Base-by-base conservation (phyloP, 352 stramenopile species). In the Pythium sp. region DNA sequence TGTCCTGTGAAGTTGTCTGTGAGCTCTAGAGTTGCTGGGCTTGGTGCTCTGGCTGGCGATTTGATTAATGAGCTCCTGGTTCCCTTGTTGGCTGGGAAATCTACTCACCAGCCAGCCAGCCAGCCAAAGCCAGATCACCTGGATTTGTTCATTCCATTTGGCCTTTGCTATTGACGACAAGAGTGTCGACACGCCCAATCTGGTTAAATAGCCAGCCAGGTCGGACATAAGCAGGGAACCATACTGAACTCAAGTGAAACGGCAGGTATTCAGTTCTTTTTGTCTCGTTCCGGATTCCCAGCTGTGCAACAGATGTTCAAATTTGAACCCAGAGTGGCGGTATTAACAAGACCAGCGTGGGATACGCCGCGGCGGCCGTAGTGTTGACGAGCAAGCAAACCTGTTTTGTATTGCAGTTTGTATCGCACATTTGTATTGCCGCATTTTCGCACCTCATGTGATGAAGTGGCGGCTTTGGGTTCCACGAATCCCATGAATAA, bases 21-120 rank as follows among this genome's bases (percentile, higher is more conserved):
- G 34, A 12, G 24, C 24, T 26, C 24, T 26, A 26, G 24, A 4
- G 51, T 5, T 36, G 24, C n/a, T 49, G 34, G 2, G 30, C 0
- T 5, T 32, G 38, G 32, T 34, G 64, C 18, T 18, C 2, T 30
- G 28, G 62, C n/a, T 58, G 38, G 55, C 3, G 20, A 28, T 15
- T 70, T 70, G 55, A 54, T 64, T 70, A 65, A 65, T 70, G 64
- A 65, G 30, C 38, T 55, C 20, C 1, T 47, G 18, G 43, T 20
- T 51, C 2, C 1, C 18, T 20, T 51, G 43, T 22, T 51, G 43
- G 43, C 43, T 22, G 4, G 43, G 18, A 51, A 11, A 22, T 22
- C 43, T 20, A 51, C 15, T 2, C 43, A 8, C 6, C 43, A 51
- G 2, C 43, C 43, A 49, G 2, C 43, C 43, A 49, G 43, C 38